Base-by-base conservation (phyloP, 1,139 yeast genomes). In the Sugiyamaella grinbergsii region DNA sequence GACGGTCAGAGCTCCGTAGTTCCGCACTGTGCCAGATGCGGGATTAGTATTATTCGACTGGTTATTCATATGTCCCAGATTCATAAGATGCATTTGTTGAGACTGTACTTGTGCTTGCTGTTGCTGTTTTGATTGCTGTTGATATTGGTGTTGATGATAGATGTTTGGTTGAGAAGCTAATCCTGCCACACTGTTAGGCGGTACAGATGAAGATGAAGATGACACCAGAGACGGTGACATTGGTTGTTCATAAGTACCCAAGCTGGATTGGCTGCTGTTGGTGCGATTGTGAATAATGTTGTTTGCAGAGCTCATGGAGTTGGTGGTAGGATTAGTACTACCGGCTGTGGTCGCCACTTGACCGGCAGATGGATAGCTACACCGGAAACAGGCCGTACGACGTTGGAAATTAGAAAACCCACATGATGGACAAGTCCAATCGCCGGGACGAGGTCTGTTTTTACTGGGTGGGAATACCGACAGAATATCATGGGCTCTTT, bases 341-440 rank as follows among this genome's bases (percentile, higher is more conserved):
- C 33, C 33, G 7, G 31, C 10, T 11, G 4, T 51, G n/a, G n/a
- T n/a, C n/a, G n/a, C n/a, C n/a, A n/a, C n/a, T 34, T 83, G 77
- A 4, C 87, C 75, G 32, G 50, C 39, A 8, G 88, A 86, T 2
- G 96, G 95, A 70, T 85, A 89, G 2, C 93, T 83, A 66, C 98
- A 91, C 58, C 97, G 77, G 73, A 90, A 89, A 69, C 98, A 91
- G 3, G 95, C 95, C 1, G 95, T 87, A 68, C 98, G 79, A 62
- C 97, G 80, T 70, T 91, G 98, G 71, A 91, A 91, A 66, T 91
- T 91, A 33, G 95, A 86, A 65, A 91, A 91, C 0, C 97, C 96
- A 73, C 98, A 91, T 5, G 93, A 83, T 15, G 96, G 96, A 70
- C 98, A 91, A 5, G 88, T 87, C 98, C 98, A 91, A 65, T 91